Evolutionary conservation across 345 rosid genomes (phyloP).

Genomic region (rapeseed (Brassica napus)): DNA sequence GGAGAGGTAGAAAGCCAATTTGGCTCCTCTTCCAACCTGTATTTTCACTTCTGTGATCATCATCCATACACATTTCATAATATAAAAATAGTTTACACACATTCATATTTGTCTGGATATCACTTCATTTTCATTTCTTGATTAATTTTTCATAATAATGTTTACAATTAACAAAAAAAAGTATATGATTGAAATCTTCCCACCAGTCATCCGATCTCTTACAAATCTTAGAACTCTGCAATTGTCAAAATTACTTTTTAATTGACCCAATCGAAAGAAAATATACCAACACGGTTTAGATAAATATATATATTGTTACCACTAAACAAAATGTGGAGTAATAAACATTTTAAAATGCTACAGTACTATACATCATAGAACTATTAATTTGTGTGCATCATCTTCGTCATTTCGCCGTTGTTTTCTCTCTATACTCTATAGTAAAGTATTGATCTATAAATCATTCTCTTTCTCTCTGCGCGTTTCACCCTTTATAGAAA

Average conservation of each 20-base stretch:
- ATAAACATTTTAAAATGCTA: background rate
- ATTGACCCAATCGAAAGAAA: background rate
- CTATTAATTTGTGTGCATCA: background rate
- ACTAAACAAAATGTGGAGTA: background rate
- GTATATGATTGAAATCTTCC: background rate
- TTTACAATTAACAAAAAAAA: background rate
- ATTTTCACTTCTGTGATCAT: constrained; percentile 14
- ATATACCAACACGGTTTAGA: constrained; percentile 10
- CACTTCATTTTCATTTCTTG: background rate
- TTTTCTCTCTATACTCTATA: background rate
- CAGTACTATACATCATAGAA: background rate
- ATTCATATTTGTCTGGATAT: background rate
- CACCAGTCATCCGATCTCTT: background rate
- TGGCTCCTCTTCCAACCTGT: constrained; percentile 40
- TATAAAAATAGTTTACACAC: background rate
- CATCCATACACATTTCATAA: background rate
- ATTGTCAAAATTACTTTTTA: background rate
- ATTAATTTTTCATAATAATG: background rate
- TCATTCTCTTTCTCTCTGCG: constrained; percentile 19
- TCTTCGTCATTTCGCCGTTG: constrained; percentile 6
- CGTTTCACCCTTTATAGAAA: constrained; percentile 15
- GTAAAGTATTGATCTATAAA: background rate
- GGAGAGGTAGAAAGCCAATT: constrained; percentile 20
- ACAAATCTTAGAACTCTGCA: background rate
- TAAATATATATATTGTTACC: background rate